Evolutionary conservation across 2,329 filamentous ascomycete genomes (phyloP).

Genomic region (Aspergillus persii): DNA sequence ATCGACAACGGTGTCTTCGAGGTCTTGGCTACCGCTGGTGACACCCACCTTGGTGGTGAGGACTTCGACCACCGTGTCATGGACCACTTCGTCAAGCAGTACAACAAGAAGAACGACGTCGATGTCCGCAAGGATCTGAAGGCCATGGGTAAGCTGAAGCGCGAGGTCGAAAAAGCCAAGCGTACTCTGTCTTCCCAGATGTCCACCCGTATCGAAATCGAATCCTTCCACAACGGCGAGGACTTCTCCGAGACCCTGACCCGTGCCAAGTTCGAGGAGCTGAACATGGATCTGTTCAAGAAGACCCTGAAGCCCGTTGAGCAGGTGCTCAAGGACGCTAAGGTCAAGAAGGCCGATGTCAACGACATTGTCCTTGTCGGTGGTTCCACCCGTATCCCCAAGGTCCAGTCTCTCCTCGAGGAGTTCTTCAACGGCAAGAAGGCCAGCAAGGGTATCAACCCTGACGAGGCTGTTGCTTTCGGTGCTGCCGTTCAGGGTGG

Average conservation of each 20-base stretch:
- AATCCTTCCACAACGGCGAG: slow-evolving; percentile 93
- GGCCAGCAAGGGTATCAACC: slow-evolving; percentile 99
- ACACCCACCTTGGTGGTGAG: slow-evolving; percentile 96
- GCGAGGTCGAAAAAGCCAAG: slow-evolving; percentile 99
- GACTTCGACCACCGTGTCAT: slow-evolving; percentile 99
- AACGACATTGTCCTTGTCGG: slow-evolving; percentile 97
- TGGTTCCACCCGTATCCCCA: slow-evolving; percentile 98
- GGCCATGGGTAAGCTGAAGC: slow-evolving; percentile 99
- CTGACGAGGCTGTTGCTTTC: slow-evolving; percentile 97
- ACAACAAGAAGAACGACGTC: slow-evolving; percentile 97
- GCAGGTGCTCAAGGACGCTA: slow-evolving; percentile 97
- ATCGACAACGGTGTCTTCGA: slow-evolving; percentile 93
- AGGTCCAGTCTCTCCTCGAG: slow-evolving; percentile 91
- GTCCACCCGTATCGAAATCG: slow-evolving; percentile 92
- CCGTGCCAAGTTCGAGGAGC: slow-evolving; percentile 98
- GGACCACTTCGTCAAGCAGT: slow-evolving; percentile 91
- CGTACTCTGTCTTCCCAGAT: slow-evolving; percentile 92
- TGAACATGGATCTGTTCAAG: slow-evolving; percentile 99
- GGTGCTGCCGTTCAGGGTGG: slow-evolving; percentile 96
- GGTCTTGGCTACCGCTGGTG: slow-evolving; percentile 91
- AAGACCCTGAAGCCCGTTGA: slow-evolving; percentile 98
- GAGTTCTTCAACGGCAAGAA: slow-evolving; percentile 96
- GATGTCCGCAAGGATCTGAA: slow-evolving; percentile 93
- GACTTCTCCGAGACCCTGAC: slow-evolving; percentile 98
- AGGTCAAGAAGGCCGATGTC: slow-evolving; percentile 92